Base-by-base conservation (phyloP, 176 grass and related monocot genomes). In the Phyllostachys edulis region DNA sequence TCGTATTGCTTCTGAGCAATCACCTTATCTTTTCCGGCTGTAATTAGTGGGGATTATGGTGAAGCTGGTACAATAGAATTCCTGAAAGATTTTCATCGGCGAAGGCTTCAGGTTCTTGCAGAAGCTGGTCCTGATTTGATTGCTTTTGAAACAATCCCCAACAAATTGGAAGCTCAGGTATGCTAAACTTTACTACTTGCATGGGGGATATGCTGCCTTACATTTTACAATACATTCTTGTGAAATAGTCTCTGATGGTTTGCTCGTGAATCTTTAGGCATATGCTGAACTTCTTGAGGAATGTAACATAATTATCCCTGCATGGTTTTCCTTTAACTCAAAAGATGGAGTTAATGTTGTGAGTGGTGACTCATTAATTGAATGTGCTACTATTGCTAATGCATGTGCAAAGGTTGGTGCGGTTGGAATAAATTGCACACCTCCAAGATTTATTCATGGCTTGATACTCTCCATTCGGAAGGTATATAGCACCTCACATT, bases 91-190 rank as follows among this genome's bases (percentile, higher is more conserved):
- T 99, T 99, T 72, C 96, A 99, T 67, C 83, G 78, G 67, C 85
- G 78, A 75, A 89, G 96, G 81, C 83, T 96, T 60, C 88, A 92
- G 77, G 83, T 99, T 87, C 89, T 99, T 71, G 90, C 91, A 17
- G 91, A 92, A 81, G 82, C 96, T 32, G 86, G 91, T 45, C 80
- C 93, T 62, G 96, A 99, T 89, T 81, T 99, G 49, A 85, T 99
- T 18, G 96, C 96, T 63, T 99, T 99, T 59, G 96, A 99, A 81
- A 99, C 96, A 5, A 99, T 95, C 67, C 96, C 96, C 18, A 94
- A 99, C 78, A 99, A 96, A 91, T 39, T 99, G 61, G 96, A 99
- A 99, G 91, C 93, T 89, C 83, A 94, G 93, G 97, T 96, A 26
- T 34, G 20, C 52, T 75, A 39, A 34, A 63, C 12, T 5, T 59